Base-by-base conservation (phyloP, 768 basidiomycete genomes). In the Auricularia sp. region DNA sequence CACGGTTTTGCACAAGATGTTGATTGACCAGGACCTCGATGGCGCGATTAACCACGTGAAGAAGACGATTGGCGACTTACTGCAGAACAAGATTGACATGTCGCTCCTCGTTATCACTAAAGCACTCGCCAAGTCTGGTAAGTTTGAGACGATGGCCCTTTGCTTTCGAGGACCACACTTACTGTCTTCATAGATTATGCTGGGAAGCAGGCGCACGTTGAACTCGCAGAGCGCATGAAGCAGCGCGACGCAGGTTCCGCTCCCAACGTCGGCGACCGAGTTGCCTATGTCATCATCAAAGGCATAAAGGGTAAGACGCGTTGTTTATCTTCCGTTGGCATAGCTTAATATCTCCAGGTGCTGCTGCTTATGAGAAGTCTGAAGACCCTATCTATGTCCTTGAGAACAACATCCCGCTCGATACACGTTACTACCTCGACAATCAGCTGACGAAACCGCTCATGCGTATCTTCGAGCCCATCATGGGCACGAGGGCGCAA, bases 101-200 rank as follows among this genome's bases (percentile, higher is more conserved):
- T 98, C 96, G 7, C 97, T 98, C 72, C 82, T 99, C 23, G 97
- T 99, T 72, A 99, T 99, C 70, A 98, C 97, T 14, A 99, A 99
- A 72, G 97, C 96, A 0, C 81, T 98, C 18, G 80, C 96, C 0
- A 99, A 98, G 77, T 80, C 85, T 43, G 87, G 90, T 88, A 67
- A 64, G 82, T 61, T 54, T 35, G 36, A 12, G 36, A 54, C 11
- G 36, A 35, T 11, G 39, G 11, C 1, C 62, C 21, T 5, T 7
- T 61, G 29, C 23, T 14, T 11, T 21, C 10, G 16, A 29, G 6
- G 56, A 5, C 1, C 3, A 6, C 23, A 29, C 18, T 21, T 16
- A 51, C 18, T 18, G 10, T 36, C 61, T 3, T 23, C 7, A 39
- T 67, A 90, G 97, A 98, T 71, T 98, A 99, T 71, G 83, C 87